Evolutionary conservation across 1,139 yeast genomes (phyloP).

Genomic region (Lipomyces yarrowii): DNA sequence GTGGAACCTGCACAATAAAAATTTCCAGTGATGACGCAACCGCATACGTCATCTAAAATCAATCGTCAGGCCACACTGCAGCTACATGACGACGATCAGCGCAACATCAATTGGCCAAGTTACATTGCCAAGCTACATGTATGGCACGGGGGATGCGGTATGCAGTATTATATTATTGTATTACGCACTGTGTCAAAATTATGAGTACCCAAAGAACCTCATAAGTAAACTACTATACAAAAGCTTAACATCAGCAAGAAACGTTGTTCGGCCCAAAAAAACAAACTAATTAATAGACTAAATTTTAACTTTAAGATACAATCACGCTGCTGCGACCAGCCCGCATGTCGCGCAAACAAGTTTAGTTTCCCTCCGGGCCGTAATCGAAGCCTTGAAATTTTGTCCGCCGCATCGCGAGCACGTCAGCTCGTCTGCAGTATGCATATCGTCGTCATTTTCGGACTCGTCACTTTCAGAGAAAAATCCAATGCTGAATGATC

Average conservation of each 20-base stretch:
- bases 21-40: no score
- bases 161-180: no score
- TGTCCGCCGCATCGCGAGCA: constrained; percentile 22
- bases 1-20: background rate
- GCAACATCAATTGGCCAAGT: no score
- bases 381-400: constrained; percentile 27
- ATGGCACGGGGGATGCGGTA: no score
- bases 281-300: background rate
- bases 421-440: constrained; percentile 15
- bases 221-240: background rate
- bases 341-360: constrained; percentile 26
- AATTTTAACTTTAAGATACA: background rate
- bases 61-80: no score
- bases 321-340: constrained; percentile 5
- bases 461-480: constrained; percentile 3
- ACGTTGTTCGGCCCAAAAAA: background rate
- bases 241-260: background rate
- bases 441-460: constrained; percentile 2
- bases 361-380: constrained; percentile 22
- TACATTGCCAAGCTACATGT: no score
- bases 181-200: background rate
- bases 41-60: no score
- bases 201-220: background rate
- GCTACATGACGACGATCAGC: no score
- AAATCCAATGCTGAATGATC: constrained; percentile 2